Conservation (phyloP, 2,329 filamentous ascomycete genomes). For the Westerdykella aurantiaca region DNA sequence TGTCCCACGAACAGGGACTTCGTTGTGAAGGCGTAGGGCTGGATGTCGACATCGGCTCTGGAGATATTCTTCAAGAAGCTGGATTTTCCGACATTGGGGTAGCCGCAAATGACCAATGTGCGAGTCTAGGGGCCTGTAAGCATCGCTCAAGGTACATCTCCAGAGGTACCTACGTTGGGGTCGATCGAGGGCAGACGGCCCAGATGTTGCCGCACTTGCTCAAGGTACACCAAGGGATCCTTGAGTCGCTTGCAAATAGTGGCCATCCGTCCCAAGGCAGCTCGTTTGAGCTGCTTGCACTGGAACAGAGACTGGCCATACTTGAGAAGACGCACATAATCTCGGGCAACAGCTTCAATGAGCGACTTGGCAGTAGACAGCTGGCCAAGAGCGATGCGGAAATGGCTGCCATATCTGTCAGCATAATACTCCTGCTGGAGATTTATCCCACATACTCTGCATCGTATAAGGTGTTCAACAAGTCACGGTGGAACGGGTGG, state of each 20-base stretch:
- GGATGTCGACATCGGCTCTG: conserved; percentile 90
- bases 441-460: conserved; percentile 54
- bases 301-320: conserved; percentile 97
- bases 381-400: conserved; percentile 93
- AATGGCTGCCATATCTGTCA: conserved; percentile 39
- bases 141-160: not conserved
- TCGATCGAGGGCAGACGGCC: conserved; percentile 98
- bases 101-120: conserved; percentile 92
- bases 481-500: conserved; percentile 83
- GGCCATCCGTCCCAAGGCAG: conserved; percentile 94
- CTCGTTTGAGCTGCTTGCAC: conserved; percentile 97
- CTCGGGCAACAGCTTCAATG: conserved; percentile 91
- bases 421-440: not conserved
- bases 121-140: conserved; percentile 51
- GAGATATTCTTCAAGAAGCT: conserved; percentile 91
- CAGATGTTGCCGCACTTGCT: conserved; percentile 94
- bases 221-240: conserved; percentile 89
- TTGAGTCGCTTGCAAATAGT: conserved; percentile 93
- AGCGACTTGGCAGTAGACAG: conserved; percentile 92
- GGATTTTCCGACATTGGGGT: conserved; percentile 88
- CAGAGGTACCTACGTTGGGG: conserved; percentile 55
- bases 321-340: conserved; percentile 93
- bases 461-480: conserved; percentile 98
- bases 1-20: conserved; percentile 97
- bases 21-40: conserved; percentile 97